Evolutionary conservation across 176 grass and related monocot species (phyloP).

Genomic region (Oryza australiensis): DNA sequence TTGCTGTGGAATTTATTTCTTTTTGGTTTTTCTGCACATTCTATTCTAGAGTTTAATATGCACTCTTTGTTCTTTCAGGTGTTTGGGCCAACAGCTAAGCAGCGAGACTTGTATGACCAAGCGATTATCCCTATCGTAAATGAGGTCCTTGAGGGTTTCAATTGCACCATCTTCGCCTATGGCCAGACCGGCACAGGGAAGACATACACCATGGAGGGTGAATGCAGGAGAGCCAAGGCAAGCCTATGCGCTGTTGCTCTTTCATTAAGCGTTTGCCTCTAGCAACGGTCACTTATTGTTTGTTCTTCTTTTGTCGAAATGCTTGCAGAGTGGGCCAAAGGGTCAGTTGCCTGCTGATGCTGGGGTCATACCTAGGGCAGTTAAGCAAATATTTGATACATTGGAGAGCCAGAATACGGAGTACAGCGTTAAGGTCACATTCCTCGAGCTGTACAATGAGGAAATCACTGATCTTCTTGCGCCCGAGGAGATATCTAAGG

Average conservation of each 20-base stretch:
- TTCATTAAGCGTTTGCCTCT: neutral
- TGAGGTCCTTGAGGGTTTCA: constrained; percentile 95
- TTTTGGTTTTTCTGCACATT: neutral
- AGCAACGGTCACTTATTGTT: neutral
- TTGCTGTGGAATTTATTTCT: neutral
- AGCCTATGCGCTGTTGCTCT: constrained; percentile 23
- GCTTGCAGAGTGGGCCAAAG: constrained; percentile 58
- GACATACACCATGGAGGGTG: constrained; percentile 98
- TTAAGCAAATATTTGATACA: constrained; percentile 95
- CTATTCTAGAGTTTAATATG: neutral
- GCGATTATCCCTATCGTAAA: constrained; percentile 96
- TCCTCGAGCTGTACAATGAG: constrained; percentile 95
- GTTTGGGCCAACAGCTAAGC: constrained; percentile 80
- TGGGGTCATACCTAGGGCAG: constrained; percentile 94
- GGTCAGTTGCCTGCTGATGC: constrained; percentile 80
- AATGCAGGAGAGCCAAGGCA: constrained; percentile 87
- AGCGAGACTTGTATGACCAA: constrained; percentile 84
- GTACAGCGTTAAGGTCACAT: constrained; percentile 98
- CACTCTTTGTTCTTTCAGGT: constrained; percentile 40
- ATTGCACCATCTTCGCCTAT: constrained; percentile 97
- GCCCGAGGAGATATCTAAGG: constrained; percentile 88
- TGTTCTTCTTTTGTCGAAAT: constrained; percentile 7
- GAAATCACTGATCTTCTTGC: constrained; percentile 97
- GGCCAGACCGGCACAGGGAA: constrained; percentile 97
- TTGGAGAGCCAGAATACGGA: constrained; percentile 92